Evolutionary conservation across 1,284 basidiomycete genomes (phyloP).

Genomic region (Microbotryum saponariae): DNA sequence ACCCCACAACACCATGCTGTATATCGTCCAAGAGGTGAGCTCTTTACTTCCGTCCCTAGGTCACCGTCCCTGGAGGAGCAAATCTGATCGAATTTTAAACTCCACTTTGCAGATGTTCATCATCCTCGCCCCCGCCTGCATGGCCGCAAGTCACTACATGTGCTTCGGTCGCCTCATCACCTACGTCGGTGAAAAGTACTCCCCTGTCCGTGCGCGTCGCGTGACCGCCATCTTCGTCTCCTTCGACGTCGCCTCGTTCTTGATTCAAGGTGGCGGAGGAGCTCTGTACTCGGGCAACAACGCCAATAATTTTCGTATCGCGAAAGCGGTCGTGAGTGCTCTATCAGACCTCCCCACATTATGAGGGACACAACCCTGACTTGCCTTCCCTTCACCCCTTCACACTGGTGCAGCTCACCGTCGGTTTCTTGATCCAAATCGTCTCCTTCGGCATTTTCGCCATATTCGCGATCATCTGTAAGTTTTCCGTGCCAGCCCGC

Average conservation of each 20-base stretch:
- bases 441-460: slow-evolving; percentile 23
- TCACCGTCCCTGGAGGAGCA: too few relatives aligned
- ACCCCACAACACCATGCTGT: slow-evolving; percentile 13
- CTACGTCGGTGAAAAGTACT: slow-evolving; percentile 22
- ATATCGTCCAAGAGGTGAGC: slow-evolving; percentile 13
- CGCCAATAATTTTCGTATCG: slow-evolving; percentile 10
- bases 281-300: slow-evolving; percentile 19
- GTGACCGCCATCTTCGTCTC: slow-evolving; percentile 26
- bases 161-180: slow-evolving; percentile 21
- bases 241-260: slow-evolving; percentile 16
- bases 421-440: slow-evolving; percentile 30
- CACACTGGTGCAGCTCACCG: slow-evolving; percentile 2
- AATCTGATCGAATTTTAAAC: neutral
- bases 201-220: slow-evolving; percentile 15
- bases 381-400: too few relatives aligned
- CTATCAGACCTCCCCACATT: neutral
- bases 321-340: slow-evolving; percentile 20
- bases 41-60: neutral
- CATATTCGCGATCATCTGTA: slow-evolving; percentile 21
- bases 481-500: neutral
- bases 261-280: slow-evolving; percentile 28
- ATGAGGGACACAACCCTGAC: neutral
- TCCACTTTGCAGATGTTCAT: slow-evolving; percentile 13
- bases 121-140: slow-evolving; percentile 22
- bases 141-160: slow-evolving; percentile 22